Base-by-base conservation (phyloP, 768 basidiomycete species). In the Russula compacta region DNA sequence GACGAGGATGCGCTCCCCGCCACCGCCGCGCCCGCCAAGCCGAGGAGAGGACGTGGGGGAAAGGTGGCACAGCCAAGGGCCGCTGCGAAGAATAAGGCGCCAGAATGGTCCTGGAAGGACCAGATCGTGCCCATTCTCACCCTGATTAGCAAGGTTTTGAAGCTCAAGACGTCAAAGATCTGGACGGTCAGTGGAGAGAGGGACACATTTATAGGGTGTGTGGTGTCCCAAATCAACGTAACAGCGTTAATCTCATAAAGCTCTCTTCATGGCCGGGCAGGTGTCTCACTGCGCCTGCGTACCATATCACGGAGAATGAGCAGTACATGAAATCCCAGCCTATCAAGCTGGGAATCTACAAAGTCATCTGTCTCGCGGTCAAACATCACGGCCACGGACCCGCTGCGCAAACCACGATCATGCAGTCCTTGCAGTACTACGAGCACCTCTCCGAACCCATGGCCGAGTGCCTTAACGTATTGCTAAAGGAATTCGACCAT, bases 391-490 rank as follows among this genome's bases (percentile, higher is more conserved):
- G 81, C 4, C 95, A 98, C 66, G 78, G 82, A 1, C 82, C 89
- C 63, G 84, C 86, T 21, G 90, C 91, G 0, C 93, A 95, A 69
- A 95, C 89, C 62, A 83, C 81, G 63, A 90, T 99, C 73, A 89
- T 95, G 73, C 94, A 97, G 70, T 84, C 83, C 50, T 77, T 99
- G 14, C 93, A 95, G 62, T 95, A 95, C 72, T 92, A 86, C 66
- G 97, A 99, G 67, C 95, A 98, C 69, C 81, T 97, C 21, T 84
- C 91, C 0, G 95, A 98, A 68, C 86, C 89, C 1, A 89, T 98
- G 85, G 95, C 97, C 0, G 95, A 98, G 66, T 85, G 89, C 50
- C 78, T 98, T 29, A 79, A 84, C 36, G 76, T 86, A 52, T 81
- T 97, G 15, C 82, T 87, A 8, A 86, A 85, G 59, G 88, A 95